Conservation (phyloP, 371 early-diverging fungal genomes). For the Mucor circinelloides region DNA sequence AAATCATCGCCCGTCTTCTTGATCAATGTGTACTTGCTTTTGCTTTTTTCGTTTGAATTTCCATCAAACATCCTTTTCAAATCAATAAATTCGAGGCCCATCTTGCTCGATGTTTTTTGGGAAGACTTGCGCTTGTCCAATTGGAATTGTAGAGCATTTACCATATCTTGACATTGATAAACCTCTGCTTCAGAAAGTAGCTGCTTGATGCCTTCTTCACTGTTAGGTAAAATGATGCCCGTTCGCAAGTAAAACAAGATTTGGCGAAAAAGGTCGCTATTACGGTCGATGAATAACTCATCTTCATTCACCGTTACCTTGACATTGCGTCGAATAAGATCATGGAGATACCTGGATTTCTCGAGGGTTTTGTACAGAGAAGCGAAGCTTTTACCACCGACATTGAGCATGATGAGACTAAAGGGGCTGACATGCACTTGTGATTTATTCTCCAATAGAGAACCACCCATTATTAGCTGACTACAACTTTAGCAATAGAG, state of each 20-base stretch:
- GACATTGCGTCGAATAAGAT: not conserved
- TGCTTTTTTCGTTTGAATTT: not conserved
- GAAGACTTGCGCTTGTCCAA: not conserved
- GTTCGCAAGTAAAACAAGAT: not conserved
- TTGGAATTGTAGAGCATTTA: not conserved
- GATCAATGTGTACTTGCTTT: not conserved
- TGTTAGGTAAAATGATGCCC: not conserved
- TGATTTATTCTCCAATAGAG: no score
- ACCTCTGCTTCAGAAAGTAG: not conserved
- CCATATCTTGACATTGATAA: not conserved
- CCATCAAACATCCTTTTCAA: not conserved
- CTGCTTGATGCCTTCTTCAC: not conserved
- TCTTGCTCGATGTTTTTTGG: not conserved
- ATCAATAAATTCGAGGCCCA: not conserved
- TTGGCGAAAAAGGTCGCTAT: not conserved
- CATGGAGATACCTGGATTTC: not conserved
- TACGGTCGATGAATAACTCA: not conserved
- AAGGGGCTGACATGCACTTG: not conserved
- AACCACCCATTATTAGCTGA: no score
- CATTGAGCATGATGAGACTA: not conserved
- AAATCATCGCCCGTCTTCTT: not conserved
- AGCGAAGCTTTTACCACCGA: not conserved
- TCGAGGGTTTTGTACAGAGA: not conserved
- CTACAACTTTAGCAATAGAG: no score
- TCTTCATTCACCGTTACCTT: not conserved